Conservation (phyloP, 2,329 filamentous ascomycete species). For the Fusarium transvaalense region DNA sequence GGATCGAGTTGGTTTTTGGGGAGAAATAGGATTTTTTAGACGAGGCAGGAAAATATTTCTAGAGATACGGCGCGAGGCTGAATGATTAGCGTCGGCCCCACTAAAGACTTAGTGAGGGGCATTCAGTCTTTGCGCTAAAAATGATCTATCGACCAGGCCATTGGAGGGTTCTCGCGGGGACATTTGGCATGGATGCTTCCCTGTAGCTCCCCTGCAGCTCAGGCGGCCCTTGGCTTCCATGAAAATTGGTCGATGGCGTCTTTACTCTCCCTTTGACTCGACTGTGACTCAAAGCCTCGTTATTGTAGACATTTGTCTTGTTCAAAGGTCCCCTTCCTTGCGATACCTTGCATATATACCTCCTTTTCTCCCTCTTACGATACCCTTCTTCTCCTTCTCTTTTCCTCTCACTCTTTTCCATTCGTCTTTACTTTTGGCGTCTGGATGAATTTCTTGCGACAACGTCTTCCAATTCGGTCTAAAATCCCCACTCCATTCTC, state of each 20-base stretch:
- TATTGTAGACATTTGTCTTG: constrained; percentile 38
- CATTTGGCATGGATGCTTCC: neutral
- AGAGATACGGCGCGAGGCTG: constrained; percentile 35
- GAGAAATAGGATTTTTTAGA: constrained; percentile 20
- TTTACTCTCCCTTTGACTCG: constrained; percentile 41
- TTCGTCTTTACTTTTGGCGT: constrained; percentile 30
- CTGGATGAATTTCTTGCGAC: constrained; percentile 56
- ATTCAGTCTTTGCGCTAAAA: constrained; percentile 21
- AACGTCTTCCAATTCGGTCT: constrained; percentile 45
- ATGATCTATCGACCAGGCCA: constrained; percentile 31
- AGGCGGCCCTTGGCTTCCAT: constrained; percentile 21
- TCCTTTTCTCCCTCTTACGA: constrained; percentile 28
- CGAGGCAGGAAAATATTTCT: constrained; percentile 42
- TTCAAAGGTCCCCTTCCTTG: constrained; percentile 12
- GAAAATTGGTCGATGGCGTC: constrained; percentile 39
- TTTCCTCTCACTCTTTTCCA: constrained; percentile 24
- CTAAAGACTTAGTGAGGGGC: constrained; percentile 41
- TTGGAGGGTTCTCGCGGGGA: constrained; percentile 25
- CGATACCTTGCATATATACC: constrained; percentile 23
- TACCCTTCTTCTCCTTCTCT: constrained; percentile 28
- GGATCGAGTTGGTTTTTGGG: constrained; percentile 1
- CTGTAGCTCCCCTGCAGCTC: constrained; percentile 29
- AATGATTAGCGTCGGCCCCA: constrained; percentile 33
- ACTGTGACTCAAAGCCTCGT: constrained; percentile 38
- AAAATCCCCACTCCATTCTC: constrained; percentile 48